Evolutionary conservation across 2,329 filamentous ascomycete genomes (phyloP).

Genomic region (Aspergillus japonicus): DNA sequence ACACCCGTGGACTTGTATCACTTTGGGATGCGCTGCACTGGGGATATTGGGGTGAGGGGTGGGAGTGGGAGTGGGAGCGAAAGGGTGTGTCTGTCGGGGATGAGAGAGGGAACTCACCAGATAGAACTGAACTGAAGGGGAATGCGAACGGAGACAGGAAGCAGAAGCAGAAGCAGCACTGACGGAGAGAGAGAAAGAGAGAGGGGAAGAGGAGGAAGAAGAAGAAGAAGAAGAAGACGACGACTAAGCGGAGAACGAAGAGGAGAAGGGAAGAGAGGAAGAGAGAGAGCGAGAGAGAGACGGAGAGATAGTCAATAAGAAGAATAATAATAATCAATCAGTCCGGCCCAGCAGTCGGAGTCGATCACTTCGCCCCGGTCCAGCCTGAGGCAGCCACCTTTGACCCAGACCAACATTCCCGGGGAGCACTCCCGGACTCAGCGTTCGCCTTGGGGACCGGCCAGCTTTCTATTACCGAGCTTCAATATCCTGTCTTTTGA

Average conservation of each 20-base stretch:
- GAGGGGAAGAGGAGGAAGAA: slow-evolving; percentile 1
- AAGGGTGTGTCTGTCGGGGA: neutral
- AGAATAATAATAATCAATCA: neutral
- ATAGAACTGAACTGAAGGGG: neutral
- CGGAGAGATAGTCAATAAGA: neutral
- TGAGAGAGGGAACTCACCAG: neutral
- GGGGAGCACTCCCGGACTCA: slow-evolving; percentile 10
- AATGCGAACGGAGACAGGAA: slow-evolving; percentile 2
- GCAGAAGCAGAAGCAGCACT: slow-evolving; percentile 10
- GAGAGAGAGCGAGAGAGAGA: slow-evolving; percentile 9
- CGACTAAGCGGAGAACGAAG: slow-evolving; percentile 10
- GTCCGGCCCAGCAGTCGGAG: neutral
- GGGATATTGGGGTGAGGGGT: too few species aligned
- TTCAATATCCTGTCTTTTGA: too few species aligned
- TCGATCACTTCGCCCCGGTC: neutral
- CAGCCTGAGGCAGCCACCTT: slow-evolving; percentile 7
- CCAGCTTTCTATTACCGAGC: too few species aligned
- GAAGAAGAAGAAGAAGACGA: neutral
- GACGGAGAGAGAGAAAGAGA: slow-evolving; percentile 8
- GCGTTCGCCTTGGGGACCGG: too few species aligned
- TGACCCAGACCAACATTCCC: neutral
- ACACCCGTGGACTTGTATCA: too few species aligned
- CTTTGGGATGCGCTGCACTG: too few species aligned
- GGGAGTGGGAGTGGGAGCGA: neutral
- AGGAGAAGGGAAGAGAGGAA: slow-evolving; percentile 8